Evolutionary conservation across 345 rosid genomes (phyloP), one percentile per base, ranked within the genome.

Genomic region (Salix dunnii): DNA sequence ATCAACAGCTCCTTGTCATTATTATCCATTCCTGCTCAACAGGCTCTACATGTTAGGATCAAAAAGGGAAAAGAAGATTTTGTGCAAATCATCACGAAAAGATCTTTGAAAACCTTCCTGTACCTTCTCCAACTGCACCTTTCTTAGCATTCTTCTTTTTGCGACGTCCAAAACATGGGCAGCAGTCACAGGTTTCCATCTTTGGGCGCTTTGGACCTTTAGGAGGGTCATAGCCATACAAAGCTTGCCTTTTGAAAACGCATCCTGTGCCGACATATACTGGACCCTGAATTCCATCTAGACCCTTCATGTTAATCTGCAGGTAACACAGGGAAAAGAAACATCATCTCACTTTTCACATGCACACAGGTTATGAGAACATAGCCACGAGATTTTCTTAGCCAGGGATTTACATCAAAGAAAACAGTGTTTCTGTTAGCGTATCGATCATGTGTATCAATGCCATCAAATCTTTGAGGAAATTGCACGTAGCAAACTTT

Each of bases 141-240:
- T 85, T 64, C 83, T 85, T 87, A 10, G 90, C 72, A 48, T 82
- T 23, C 80, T 88, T 90, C 84, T 90, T 93, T 80, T 86, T 91
- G 63, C 91, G 90, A 74, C 90, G 89, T 74, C 99, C 98, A 68
- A 93, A 93, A 77, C 99, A 93, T 70, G 98, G 98, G 87, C 96
- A 96, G 80, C 99, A 93, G 78, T 88, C 98, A 80, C 98, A 96
- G 85, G 85, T 93, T 9, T 87, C 92, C 99, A 96, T 96, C 87
- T 96, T 93, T 5, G 99, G 98, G 74, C 98, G 96, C 87, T 82
- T 82, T 66, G 81, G 70, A 12, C 73, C 84, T 68, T 82, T 82
- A 31, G 84, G 84, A 53, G 81, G 81, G 33, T 70, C 78, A 53
- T 78, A 82, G 0, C 84, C 84, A 46, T 78, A 82, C 60, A 78